Evolutionary conservation across 2,329 filamentous ascomycete genomes (phyloP), one percentile per base, ranked within the genome.

Genomic region (Helicocarpus griseus): DNA sequence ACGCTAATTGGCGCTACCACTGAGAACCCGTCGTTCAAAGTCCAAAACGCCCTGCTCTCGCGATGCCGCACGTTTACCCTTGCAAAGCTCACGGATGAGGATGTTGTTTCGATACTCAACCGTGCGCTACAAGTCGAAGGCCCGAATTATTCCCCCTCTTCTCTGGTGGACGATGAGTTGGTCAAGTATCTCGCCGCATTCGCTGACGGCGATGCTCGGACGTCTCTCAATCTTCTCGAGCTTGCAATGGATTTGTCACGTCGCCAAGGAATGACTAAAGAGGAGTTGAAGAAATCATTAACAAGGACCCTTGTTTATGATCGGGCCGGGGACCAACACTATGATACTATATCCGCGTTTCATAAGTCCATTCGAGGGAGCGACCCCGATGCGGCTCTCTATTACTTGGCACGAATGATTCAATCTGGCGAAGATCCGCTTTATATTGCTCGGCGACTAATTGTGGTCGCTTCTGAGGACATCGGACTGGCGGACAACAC

Each of bases 261-360:
- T 29, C 77, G 79, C 5, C 74, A 78, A 0, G 74, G 75, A 8
- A 82, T 86, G 56, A 93, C 87, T 0, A 81, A 85, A 56, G 82
- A 85, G 5, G 80, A 82, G 53, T 81, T 98, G 64, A 95, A 95
- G 65, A 75, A 82, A 1, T 80, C 86, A 2, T 76, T 98, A 8
- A 97, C 91, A 2, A 90, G 90, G 65, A 97, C 91, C 0, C 76
- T 97, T 1, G 89, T 97, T 13, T 97, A 97, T 69, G 93, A 98
- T 68, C 83, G 93, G 50, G 87, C 87, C 0, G 91, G 93, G 49
- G 93, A 98, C 69, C 89, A 95, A 66, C 93, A 97, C 71, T 98
- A 97, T 73, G 91, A 98, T 65, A 93, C 87, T 49, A 97, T 98
- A 62, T 95, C 88, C 0, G 93, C 93, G 28, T 93, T 97, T 61